These are phyloP conservation scores for Fraxinus angustifolia DNA, from an alignment of 305 asterid genomes.

Conservation along the genomic window DNA sequence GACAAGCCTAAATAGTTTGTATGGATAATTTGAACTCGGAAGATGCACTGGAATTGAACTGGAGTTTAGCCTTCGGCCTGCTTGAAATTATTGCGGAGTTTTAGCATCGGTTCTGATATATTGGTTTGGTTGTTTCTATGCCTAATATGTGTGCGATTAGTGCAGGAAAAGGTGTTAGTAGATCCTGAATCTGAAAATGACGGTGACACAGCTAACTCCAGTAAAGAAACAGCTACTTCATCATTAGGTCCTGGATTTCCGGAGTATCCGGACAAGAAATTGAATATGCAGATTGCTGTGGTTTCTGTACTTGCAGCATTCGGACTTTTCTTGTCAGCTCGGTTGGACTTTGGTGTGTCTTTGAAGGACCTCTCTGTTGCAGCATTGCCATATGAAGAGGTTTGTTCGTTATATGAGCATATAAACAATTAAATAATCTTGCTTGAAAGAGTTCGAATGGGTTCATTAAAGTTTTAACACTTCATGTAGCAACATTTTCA, in stretches of 20 bases:
- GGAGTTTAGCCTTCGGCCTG: neutral
- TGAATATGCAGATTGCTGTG: constrained; percentile 63
- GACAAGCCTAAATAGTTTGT: neutral
- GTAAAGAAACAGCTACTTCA: constrained; percentile 31
- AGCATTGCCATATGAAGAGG: constrained; percentile 92
- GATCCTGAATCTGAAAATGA: constrained; percentile 38
- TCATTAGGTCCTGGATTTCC: constrained; percentile 44
- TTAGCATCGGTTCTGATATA: neutral
- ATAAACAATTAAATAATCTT: neutral
- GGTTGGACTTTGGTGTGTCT: constrained; percentile 75
- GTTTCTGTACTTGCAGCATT: constrained; percentile 61
- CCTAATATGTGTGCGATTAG: neutral
- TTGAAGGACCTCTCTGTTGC: constrained; percentile 76
- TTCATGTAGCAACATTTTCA: neutral
- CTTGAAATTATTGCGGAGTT: neutral
- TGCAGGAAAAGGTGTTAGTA: constrained; percentile 46
- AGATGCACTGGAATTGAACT: neutral
- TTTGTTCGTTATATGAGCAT: constrained; percentile 22
- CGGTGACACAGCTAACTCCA: constrained; percentile 17
- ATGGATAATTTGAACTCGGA: neutral
- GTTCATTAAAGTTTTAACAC: neutral
- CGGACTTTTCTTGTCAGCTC: constrained; percentile 58
- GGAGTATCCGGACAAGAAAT: constrained; percentile 60
- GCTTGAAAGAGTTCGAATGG: neutral
- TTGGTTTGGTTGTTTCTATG: neutral